These are phyloP conservation scores for Rhinocladiella mackenziei DNA, from an alignment of 2,329 filamentous ascomycete species.

Conservation along the genomic window DNA sequence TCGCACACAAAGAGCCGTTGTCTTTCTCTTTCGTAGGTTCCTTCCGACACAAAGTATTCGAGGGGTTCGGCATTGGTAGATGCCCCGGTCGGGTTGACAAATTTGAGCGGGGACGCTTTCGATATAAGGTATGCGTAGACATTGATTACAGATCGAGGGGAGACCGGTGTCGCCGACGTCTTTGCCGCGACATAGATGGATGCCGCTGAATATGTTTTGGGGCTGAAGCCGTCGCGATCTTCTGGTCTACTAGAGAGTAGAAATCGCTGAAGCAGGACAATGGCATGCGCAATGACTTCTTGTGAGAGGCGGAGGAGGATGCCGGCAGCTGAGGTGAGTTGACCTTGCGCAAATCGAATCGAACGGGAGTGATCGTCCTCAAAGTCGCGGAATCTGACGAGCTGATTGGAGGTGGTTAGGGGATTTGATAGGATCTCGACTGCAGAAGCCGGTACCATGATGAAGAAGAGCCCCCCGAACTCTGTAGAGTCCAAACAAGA, in stretches of 20 bases:
- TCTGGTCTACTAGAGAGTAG: constrained; percentile 13
- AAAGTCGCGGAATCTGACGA: constrained; percentile 32
- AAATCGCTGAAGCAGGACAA: constrained; percentile 72
- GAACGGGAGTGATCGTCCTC: constrained; percentile 40
- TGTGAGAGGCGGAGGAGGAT: constrained; percentile 80
- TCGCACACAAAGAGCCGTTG: constrained; percentile 68
- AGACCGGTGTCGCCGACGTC: constrained; percentile 70
- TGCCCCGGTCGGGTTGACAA: constrained; percentile 34
- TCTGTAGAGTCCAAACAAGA: too few relatives aligned
- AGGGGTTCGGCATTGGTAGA: constrained; percentile 41
- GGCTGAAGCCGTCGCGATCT: constrained; percentile 13
- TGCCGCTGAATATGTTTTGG: constrained; percentile 74
- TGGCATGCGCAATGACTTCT: constrained; percentile 78
- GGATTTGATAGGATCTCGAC: constrained; percentile 37
- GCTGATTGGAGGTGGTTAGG: constrained; percentile 43
- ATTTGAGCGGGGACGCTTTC: constrained; percentile 48
- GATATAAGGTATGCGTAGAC: constrained; percentile 79
- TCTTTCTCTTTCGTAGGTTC: constrained; percentile 63
- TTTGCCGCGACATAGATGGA: constrained; percentile 78
- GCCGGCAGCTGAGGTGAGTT: constrained; percentile 47
- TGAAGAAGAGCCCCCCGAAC: too few relatives aligned
- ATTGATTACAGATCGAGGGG: constrained; percentile 75
- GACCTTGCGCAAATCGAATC: constrained; percentile 43
- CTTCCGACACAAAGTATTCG: constrained; percentile 68
- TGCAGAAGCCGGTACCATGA: constrained; percentile 18